Evolutionary conservation across 1,139 yeast genomes (phyloP).

Genomic region (Debaryomycetaceae sp.): DNA sequence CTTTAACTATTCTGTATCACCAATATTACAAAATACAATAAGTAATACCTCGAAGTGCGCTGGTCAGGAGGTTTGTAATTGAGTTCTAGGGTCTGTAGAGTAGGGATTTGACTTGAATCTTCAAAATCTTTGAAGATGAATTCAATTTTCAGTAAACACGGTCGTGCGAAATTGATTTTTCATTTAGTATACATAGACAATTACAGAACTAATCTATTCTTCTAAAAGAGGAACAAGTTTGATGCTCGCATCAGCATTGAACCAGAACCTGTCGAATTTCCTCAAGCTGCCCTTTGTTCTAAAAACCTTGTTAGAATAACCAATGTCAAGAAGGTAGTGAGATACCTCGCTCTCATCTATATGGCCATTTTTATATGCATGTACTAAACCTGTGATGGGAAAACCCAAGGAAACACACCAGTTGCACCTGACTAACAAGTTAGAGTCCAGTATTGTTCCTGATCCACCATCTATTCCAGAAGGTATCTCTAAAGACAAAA

Average conservation of each 20-base stretch:
- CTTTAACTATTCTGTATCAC: neutral
- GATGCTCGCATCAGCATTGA: constrained; percentile 32
- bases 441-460: constrained; percentile 46
- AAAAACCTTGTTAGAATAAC: constrained; percentile 57
- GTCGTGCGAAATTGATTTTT: neutral
- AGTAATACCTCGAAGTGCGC: too few relatives aligned
- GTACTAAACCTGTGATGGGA: constrained; percentile 64
- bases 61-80: too few relatives aligned
- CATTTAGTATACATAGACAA: constrained; percentile 11
- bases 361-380: constrained; percentile 52
- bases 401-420: constrained; percentile 72
- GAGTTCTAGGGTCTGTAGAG: too few relatives aligned
- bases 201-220: constrained; percentile 2
- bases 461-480: constrained; percentile 85
- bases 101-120: neutral
- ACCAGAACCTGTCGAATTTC: constrained; percentile 46
- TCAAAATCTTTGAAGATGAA: neutral
- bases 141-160: neutral
- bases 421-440: constrained; percentile 32
- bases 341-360: constrained; percentile 35
- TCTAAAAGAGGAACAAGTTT: constrained; percentile 11
- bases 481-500: constrained; percentile 76
- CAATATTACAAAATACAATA: too few relatives aligned
- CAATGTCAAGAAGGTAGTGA: constrained; percentile 71
- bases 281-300: constrained; percentile 37